phyloP scores from a whole-genome alignment of 805 yeast species.

The Priceomyces castillae region DNA sequence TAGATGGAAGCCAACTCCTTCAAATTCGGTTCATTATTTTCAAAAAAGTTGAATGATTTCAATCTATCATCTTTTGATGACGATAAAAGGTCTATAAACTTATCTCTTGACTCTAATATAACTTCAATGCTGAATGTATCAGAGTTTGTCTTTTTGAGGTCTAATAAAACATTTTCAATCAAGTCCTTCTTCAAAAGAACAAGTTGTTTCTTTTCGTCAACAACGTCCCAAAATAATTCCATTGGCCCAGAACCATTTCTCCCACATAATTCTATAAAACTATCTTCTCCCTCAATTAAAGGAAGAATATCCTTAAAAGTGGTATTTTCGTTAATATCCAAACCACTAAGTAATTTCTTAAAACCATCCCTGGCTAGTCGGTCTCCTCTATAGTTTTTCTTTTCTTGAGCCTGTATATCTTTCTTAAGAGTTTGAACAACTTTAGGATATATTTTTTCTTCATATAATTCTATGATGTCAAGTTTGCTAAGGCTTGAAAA shows the following conservation, averaged over 20 bases:
- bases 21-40: background rate
- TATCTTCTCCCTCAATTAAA: constrained; percentile 49
- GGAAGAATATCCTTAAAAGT: constrained; percentile 59
- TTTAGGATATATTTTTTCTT: constrained; percentile 31
- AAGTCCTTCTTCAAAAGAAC: constrained; percentile 60
- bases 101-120: constrained; percentile 14
- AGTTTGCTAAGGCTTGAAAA: constrained; percentile 49
- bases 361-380: constrained; percentile 65
- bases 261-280: constrained; percentile 64
- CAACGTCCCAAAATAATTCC: constrained; percentile 72
- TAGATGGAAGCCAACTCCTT: constrained; percentile 20
- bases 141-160: constrained; percentile 14
- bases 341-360: constrained; percentile 41
- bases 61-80: constrained; percentile 30
- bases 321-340: constrained; percentile 48
- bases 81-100: constrained; percentile 17
- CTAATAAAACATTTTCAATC: constrained; percentile 49
- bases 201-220: constrained; percentile 58
- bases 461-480: constrained; percentile 59
- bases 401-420: constrained; percentile 24
- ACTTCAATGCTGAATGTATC: constrained; percentile 19
- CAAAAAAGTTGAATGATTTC: constrained; percentile 17
- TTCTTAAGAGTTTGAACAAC: constrained; percentile 18
- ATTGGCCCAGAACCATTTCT: constrained; percentile 74
- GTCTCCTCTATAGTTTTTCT: constrained; percentile 52